Evolutionary conservation across 2,329 filamentous ascomycete genomes (phyloP).

Genomic region (Neopestalotiopsis sp.): DNA sequence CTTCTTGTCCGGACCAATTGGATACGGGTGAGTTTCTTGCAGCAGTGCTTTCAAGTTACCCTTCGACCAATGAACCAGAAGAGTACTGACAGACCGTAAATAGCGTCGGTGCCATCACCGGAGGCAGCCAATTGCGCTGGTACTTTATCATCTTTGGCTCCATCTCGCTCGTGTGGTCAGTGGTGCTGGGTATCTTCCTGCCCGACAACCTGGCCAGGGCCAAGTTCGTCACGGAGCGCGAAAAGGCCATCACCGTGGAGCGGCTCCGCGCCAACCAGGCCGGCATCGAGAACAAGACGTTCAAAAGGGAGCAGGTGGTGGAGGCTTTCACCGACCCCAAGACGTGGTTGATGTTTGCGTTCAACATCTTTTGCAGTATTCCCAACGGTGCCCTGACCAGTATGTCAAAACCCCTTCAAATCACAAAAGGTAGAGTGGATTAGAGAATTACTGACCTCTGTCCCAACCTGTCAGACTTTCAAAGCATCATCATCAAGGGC

Average conservation of each 20-base stretch:
- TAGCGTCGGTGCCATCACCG: constrained; percentile 62
- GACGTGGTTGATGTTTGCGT: constrained; percentile 25
- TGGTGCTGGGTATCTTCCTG: constrained; percentile 60
- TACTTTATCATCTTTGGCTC: constrained; percentile 65
- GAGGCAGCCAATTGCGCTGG: constrained; percentile 36
- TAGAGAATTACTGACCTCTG: background rate
- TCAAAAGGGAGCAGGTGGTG: constrained; percentile 32
- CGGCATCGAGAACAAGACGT: constrained; percentile 47
- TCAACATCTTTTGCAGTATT: constrained; percentile 58
- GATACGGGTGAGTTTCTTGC: constrained; percentile 13
- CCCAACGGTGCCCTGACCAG: constrained; percentile 49
- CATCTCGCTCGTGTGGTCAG: constrained; percentile 59
- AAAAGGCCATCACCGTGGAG: constrained; percentile 60
- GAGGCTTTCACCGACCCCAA: constrained; percentile 27
- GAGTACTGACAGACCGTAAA: background rate
- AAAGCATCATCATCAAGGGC: constrained; percentile 19
- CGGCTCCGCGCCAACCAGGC: constrained; percentile 55
- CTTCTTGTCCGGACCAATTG: constrained; percentile 16
- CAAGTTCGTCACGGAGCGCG: constrained; percentile 61
- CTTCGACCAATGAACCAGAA: background rate
- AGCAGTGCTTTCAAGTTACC: background rate
- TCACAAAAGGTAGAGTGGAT: background rate
- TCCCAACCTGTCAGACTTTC: constrained; percentile 13
- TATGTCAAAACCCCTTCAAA: background rate
- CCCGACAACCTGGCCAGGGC: constrained; percentile 67